Percentiles rank a stretch among this genome's conserved stretches.
Conservation (phyloP, 2,329 filamentous ascomycete genomes). For the Elsinoe necatrix region DNA sequence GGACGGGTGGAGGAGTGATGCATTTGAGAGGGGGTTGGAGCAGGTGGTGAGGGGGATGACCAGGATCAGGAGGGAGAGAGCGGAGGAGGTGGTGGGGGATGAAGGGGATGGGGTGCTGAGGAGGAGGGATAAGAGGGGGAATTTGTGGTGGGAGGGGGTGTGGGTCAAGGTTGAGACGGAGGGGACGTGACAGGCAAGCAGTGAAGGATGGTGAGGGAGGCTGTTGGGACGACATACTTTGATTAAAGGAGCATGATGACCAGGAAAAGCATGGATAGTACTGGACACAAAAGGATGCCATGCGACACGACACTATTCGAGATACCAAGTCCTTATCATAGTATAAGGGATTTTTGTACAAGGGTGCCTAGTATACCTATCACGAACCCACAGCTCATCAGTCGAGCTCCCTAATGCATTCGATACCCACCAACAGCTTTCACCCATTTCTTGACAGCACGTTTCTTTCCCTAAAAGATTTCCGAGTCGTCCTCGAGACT, state of each 20-base stretch:
- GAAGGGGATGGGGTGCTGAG: neutral
- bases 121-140: slow-evolving; percentile 3
- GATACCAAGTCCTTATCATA: neutral
- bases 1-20: slow-evolving; percentile 4
- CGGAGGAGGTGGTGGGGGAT: slow-evolving; percentile 2
- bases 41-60: neutral
- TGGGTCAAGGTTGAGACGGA: slow-evolving; percentile 16
- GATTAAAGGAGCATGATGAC: neutral
- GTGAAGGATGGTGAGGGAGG: no score
- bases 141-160: slow-evolving; percentile 8
- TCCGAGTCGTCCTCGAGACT: slow-evolving; percentile 14
- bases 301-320: neutral
- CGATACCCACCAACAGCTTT: neutral
- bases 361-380: neutral
- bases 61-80: slow-evolving; percentile 3
- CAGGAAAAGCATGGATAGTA: neutral
- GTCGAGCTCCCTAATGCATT: neutral
- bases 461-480: slow-evolving; percentile 10
- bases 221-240: no score
- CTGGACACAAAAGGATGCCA: neutral
- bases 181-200: slow-evolving; percentile 4
- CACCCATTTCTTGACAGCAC: neutral
- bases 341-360: neutral
- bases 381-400: neutral
- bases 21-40: slow-evolving; percentile 12